Evolutionary conservation across 2,329 filamentous ascomycete genomes (phyloP).

Genomic region (Epichloe sp.): DNA sequence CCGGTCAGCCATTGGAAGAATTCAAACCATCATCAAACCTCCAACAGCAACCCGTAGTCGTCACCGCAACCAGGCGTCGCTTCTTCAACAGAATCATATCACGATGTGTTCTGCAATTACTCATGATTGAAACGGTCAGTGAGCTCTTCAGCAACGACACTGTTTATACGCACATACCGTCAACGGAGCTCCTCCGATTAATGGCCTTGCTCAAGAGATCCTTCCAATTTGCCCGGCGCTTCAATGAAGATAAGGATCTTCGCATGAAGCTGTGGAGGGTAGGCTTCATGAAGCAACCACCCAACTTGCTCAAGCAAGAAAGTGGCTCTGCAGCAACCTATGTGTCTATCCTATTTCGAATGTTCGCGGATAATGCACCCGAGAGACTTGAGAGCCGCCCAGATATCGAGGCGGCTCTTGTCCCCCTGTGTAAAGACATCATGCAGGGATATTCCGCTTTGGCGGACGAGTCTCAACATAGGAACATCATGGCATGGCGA

Average conservation of each 20-base stretch:
- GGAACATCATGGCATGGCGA: slow-evolving; percentile 94
- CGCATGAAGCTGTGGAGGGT: slow-evolving; percentile 91
- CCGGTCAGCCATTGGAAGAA: slow-evolving; percentile 55
- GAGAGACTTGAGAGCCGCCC: slow-evolving; percentile 67
- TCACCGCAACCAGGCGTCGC: slow-evolving; percentile 80
- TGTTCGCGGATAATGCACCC: slow-evolving; percentile 84
- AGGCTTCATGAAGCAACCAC: slow-evolving; percentile 99
- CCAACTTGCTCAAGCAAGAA: slow-evolving; percentile 95
- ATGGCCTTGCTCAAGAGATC: slow-evolving; percentile 94
- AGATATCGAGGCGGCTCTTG: slow-evolving; percentile 81
- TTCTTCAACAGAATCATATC: slow-evolving; percentile 99
- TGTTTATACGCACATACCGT: slow-evolving; percentile 89
- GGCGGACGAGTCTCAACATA: slow-evolving; percentile 91
- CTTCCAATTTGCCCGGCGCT: slow-evolving; percentile 91
- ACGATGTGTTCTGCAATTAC: slow-evolving; percentile 87
- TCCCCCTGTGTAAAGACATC: slow-evolving; percentile 92
- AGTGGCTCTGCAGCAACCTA: slow-evolving; percentile 87
- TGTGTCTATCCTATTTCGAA: slow-evolving; percentile 86
- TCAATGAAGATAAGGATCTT: slow-evolving; percentile 95
- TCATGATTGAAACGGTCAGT: slow-evolving; percentile 99
- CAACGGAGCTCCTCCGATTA: slow-evolving; percentile 71
- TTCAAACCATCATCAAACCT: slow-evolving; percentile 66
- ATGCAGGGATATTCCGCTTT: slow-evolving; percentile 72
- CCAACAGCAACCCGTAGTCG: slow-evolving; percentile 80
- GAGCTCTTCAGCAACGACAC: slow-evolving; percentile 96